Base-by-base conservation (phyloP, 805 yeast genomes). In the Monosporozyma unispora region DNA sequence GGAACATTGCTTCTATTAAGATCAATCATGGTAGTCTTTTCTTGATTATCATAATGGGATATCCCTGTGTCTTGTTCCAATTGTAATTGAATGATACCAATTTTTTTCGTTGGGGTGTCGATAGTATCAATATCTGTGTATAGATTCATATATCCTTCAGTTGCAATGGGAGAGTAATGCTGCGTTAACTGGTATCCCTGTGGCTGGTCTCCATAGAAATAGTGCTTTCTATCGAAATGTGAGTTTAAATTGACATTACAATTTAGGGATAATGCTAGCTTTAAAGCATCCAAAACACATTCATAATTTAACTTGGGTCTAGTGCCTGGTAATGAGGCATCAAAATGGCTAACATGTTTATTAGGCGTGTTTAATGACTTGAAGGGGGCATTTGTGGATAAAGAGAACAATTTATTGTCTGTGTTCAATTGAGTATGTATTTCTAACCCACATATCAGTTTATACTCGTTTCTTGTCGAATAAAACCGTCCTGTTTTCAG, bases 141-240 rank as follows among this genome's bases (percentile, higher is more conserved):
- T 39, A 91, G 63, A 21, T 62, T 62, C 28, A 91, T 45, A 19
- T 48, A 54, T 0, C 99, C 99, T 45, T 78, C 73, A 29, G 65
- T 70, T 1, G 96, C 93, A 44, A 87, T 71, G 0, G 98, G 97
- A 33, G 75, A 74, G 62, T 77, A 87, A 60, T 80, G 86, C 67
- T 93, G 99, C 0, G 99, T 93, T 46, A 93, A 84, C 64, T 93
- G 99, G 67, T 89, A 93, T 1, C 99, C 99, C 48, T 85, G 68
- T 0, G 99, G 99, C 63, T 93, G 98, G 65, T 93, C 99, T 1
- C 90, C 91, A 64, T 93, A 93, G 66, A 93, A 89, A 64, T 93
- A 93, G 64, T 93, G 99, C 66, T 93, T 93, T 56, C 99, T 73
- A 61, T 93, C 99, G 64, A 93, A 93, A 1, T 82, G 71, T 1